Conservation (phyloP, 1,284 basidiomycete genomes). For the Nidula niveotomentosa region DNA sequence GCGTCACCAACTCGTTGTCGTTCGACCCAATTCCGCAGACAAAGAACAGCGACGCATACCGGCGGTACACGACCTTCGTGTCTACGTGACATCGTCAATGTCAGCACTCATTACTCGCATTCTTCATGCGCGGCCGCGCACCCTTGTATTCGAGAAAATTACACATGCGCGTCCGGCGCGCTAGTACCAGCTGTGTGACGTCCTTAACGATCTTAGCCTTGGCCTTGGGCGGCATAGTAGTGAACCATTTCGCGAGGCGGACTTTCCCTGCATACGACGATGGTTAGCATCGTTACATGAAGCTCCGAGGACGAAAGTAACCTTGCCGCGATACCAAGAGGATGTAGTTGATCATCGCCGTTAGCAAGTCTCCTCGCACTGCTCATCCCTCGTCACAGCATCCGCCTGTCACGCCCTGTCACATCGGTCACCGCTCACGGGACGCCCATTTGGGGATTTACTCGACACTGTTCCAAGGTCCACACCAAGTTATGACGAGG, state of each 20-base stretch:
- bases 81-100: conserved; percentile 45
- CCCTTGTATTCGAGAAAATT: conserved; percentile 99
- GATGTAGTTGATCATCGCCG: conserved; percentile 85
- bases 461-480: too few relatives aligned
- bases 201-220: conserved; percentile 99
- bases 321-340: conserved; percentile 97
- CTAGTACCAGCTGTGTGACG: conserved; percentile 97
- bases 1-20: conserved; percentile 93
- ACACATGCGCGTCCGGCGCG: conserved; percentile 96
- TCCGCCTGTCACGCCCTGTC: not conserved
- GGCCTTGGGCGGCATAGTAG: conserved; percentile 90
- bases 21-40: conserved; percentile 87
- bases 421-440: not conserved
- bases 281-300: conserved; percentile 8
- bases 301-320: conserved; percentile 28
- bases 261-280: conserved; percentile 77
- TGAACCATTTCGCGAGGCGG: conserved; percentile 98
- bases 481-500: too few relatives aligned
- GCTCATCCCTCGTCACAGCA: not conserved
- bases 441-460: too few relatives aligned
- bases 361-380: not conserved
- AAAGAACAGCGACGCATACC: conserved; percentile 99
- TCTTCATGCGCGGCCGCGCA: conserved; percentile 22
- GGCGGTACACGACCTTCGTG: conserved; percentile 95
- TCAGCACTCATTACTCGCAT: not conserved